Evolutionary conservation across 805 yeast genomes (phyloP).

Genomic region (Yamadazyma nakazawae): DNA sequence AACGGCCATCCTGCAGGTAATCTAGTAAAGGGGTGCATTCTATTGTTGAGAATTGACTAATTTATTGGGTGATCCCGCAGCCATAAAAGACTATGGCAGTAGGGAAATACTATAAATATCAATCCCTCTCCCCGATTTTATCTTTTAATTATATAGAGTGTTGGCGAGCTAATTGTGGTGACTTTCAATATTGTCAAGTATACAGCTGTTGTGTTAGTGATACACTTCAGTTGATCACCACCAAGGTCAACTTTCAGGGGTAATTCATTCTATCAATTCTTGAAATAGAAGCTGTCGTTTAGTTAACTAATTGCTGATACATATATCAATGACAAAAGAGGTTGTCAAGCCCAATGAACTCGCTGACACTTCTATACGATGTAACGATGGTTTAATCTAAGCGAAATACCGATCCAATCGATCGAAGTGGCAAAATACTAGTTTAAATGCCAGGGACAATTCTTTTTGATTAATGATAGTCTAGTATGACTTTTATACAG

Average conservation of each 20-base stretch:
- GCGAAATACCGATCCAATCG: not conserved
- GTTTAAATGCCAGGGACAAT: not conserved
- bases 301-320: no score
- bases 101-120: not conserved
- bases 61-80: not conserved
- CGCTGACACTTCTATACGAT: not conserved
- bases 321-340: no score
- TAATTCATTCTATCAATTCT: no score
- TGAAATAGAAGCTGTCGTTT: no score
- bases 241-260: no score
- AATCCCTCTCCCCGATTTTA: not conserved
- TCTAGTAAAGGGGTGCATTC: not conserved
- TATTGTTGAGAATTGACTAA: not conserved
- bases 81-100: not conserved
- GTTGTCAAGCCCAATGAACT: not conserved
- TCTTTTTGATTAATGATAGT: not conserved
- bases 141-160: not conserved
- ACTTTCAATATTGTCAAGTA: not conserved
- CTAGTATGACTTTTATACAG: not conserved
- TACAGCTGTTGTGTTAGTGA: no score
- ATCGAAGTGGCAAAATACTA: not conserved
- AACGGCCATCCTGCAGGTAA: not conserved
- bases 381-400: not conserved
- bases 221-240: no score
- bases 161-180: not conserved